phyloP scores from a whole-genome alignment of 257 asterid species.

The Penstemon barbatus region DNA sequence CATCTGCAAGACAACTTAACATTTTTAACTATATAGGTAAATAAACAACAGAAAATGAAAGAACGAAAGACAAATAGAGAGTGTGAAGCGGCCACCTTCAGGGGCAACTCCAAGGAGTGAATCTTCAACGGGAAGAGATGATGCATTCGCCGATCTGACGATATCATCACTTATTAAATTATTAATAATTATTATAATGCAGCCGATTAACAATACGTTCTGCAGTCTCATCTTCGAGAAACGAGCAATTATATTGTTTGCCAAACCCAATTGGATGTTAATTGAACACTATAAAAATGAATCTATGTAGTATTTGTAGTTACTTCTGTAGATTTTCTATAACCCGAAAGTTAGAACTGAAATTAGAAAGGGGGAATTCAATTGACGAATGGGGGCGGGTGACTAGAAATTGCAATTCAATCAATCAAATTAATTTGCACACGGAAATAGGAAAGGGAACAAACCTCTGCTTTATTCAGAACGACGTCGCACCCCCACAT shows the following conservation, averaged over 20 bases:
- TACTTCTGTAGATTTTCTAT: too few relatives aligned
- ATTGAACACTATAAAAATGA: too few relatives aligned
- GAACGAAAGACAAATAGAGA: background rate
- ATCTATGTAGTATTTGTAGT: too few relatives aligned
- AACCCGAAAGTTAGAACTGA: too few relatives aligned
- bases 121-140: conserved; percentile 31
- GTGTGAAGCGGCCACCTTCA: conserved; percentile 41
- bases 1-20: conserved; percentile 54
- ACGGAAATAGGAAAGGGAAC: too few relatives aligned
- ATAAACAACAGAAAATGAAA: too few relatives aligned
- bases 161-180: conserved; percentile 26
- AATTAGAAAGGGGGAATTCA: too few relatives aligned
- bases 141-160: conserved; percentile 51
- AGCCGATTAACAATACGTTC: conserved; percentile 30
- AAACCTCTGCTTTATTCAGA: too few relatives aligned
- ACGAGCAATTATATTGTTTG: background rate
- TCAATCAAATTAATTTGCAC: too few relatives aligned
- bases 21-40: background rate
- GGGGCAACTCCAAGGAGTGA: conserved; percentile 66
- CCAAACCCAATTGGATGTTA: background rate
- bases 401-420: too few relatives aligned
- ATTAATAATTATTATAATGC: conserved; percentile 15
- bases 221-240: conserved; percentile 34
- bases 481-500: too few relatives aligned
- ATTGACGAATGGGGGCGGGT: too few relatives aligned